phyloP scores from a whole-genome alignment of 495 filamentous ascomycete genomes.

The Aspergillus cristatus region DNA sequence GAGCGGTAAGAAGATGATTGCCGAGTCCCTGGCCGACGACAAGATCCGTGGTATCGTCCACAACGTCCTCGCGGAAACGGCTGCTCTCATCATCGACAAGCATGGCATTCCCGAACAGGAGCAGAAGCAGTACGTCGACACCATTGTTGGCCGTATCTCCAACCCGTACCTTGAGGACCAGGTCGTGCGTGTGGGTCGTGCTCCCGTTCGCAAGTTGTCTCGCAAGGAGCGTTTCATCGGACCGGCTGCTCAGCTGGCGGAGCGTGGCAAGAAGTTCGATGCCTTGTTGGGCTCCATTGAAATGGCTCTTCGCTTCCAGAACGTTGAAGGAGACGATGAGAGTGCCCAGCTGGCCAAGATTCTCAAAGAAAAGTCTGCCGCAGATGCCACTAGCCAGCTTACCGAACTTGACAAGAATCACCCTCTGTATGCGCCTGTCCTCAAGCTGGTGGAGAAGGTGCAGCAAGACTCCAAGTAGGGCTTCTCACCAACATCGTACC shows the following conservation, averaged over 20 bases:
- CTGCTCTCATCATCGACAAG: conserved; percentile 74
- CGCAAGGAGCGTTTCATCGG: conserved; percentile 94
- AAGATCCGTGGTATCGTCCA: conserved; percentile 67
- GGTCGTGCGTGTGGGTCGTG: conserved; percentile 91
- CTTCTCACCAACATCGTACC: neutral
- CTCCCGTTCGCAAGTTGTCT: conserved; percentile 83
- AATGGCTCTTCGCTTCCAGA: conserved; percentile 86
- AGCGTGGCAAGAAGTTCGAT: conserved; percentile 60
- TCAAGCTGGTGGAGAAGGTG: conserved; percentile 68
- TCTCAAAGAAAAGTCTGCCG: conserved; percentile 54
- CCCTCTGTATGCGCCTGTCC: conserved; percentile 60
- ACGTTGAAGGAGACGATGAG: conserved; percentile 82
- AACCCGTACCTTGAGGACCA: conserved; percentile 92
- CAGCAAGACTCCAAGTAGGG: conserved; percentile 46
- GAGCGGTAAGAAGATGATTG: conserved; percentile 72
- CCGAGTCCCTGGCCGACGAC: conserved; percentile 64
- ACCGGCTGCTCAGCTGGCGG: conserved; percentile 75
- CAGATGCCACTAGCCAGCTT: conserved; percentile 64
- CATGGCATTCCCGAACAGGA: conserved; percentile 67
- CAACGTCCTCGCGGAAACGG: conserved; percentile 70
- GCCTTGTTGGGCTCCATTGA: conserved; percentile 67
- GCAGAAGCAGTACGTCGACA: conserved; percentile 83
- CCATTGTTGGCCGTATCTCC: conserved; percentile 83
- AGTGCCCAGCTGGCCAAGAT: conserved; percentile 73
- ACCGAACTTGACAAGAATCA: conserved; percentile 65